Base-by-base conservation (phyloP, 306 rosid genomes). In the Morella rubra region DNA sequence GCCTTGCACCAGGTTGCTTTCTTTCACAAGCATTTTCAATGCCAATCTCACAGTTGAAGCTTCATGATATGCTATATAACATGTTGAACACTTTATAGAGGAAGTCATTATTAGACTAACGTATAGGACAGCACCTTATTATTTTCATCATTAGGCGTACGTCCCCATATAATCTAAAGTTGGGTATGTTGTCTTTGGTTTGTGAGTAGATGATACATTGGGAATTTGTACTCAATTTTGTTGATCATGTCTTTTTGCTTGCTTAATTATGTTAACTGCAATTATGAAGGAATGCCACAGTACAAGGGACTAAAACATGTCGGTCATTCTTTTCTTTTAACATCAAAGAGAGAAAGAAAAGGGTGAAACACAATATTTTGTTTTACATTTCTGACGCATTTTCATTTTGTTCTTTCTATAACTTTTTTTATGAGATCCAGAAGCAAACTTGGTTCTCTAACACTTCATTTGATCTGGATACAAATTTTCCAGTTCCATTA, bases 1-100 rank as follows among this genome's bases (percentile, higher is more conserved):
- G 90, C 82, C 79, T 80, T 92, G 80, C 81, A 82, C 78, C 97
- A 95, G 91, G 99, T 92, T 44, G 83, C 8, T 44, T 37, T 46
- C 73, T n/a, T 45, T 74, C 37, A 2, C 14, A 45, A 53, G 51
- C 27, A 59, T 64, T 71, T 27, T 71, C 47, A 47, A 4, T 69
- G 54, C 51, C 40, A 46, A 14, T 15, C 41, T 49, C 32, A 40
- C 73, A 40, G 16, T 51, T 76, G 40, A 45, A 68, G 58, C 52
- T 72, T 58, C 69, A 41, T 65, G 13, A 3, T 41, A 44, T 32
- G 1, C 24, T 18, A 13, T 3, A 41, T 16, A 65, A 65, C 41
- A 42, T 65, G 71, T 61, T 11, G 68, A n/a, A 61, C 11, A 13
- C 32, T 44, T 44, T 5, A 19, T 54, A 24, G 32, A 73, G 45